Evolutionary conservation across 768 basidiomycete species (phyloP).

Genomic region (Macrolepiota dolichaula): DNA sequence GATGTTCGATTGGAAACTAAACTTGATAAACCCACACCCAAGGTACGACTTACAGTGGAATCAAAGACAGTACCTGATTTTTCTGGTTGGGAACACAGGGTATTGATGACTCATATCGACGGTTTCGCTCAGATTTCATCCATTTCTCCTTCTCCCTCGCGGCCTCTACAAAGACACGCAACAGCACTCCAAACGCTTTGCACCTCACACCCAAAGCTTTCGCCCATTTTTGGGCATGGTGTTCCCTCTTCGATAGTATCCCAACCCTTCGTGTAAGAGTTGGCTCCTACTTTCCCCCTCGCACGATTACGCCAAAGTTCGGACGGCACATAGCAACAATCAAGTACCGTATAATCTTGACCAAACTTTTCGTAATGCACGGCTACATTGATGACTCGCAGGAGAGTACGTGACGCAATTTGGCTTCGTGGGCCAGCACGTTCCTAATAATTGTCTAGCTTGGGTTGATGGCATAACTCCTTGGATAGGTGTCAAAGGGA

Average conservation of each 20-base stretch:
- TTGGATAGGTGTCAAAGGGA: slow-evolving; percentile 83
- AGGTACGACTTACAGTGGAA: slow-evolving; percentile 33
- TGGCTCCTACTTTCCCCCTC: slow-evolving; percentile 74
- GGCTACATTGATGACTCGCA: slow-evolving; percentile 78
- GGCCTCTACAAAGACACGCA: slow-evolving; percentile 48
- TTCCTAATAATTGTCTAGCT: slow-evolving; percentile 31
- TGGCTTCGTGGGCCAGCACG: not conserved
- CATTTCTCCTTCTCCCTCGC: slow-evolving; percentile 87
- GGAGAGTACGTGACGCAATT: slow-evolving; percentile 41
- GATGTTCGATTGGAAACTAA: slow-evolving; percentile 62
- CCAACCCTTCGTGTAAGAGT: slow-evolving; percentile 85
- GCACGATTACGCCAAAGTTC: slow-evolving; percentile 79
- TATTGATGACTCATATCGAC: slow-evolving; percentile 71
- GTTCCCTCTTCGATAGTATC: slow-evolving; percentile 75
- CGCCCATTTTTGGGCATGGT: slow-evolving; percentile 92
- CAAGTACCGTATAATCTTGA: slow-evolving; percentile 81
- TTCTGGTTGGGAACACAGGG: slow-evolving; percentile 25
- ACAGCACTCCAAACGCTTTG: slow-evolving; percentile 29
- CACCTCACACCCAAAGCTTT: slow-evolving; percentile 85
- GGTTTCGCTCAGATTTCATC: slow-evolving; percentile 91
- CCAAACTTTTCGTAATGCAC: slow-evolving; percentile 82
- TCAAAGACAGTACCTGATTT: not conserved
- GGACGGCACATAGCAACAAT: slow-evolving; percentile 85
- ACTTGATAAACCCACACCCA: slow-evolving; percentile 31
- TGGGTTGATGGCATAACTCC: slow-evolving; percentile 79